These are phyloP conservation scores for Citrus sinensis DNA, from an alignment of 345 rosid species.

Conservation along the genomic window DNA sequence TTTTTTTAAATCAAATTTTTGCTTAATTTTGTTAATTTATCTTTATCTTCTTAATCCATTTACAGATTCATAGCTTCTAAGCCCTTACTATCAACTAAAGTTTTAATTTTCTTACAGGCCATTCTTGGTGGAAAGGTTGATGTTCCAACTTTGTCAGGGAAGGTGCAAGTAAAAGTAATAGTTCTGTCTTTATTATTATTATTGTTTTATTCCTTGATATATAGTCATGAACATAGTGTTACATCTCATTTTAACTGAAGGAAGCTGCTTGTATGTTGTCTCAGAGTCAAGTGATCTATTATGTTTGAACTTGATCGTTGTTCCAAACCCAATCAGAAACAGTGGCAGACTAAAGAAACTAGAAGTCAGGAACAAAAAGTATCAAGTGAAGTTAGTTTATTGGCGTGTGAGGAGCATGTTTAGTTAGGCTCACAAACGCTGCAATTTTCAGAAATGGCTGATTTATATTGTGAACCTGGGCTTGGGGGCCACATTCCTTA, in stretches of 20 bases:
- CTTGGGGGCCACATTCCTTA: not conserved
- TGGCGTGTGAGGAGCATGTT: not conserved
- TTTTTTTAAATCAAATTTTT: not conserved
- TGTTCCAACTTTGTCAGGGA: conserved; percentile 82
- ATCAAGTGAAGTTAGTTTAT: not conserved
- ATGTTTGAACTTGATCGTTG: not conserved
- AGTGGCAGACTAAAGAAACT: not conserved
- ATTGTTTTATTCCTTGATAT: not conserved
- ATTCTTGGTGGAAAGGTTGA: conserved; percentile 81
- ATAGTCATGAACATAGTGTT: not conserved
- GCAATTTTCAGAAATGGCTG: not conserved
- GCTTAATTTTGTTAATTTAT: not conserved
- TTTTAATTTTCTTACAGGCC: conserved; percentile 53
- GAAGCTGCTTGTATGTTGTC: not conserved
- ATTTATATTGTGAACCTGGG: not conserved
- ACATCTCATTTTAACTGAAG: not conserved
- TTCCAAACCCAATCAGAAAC: not conserved
- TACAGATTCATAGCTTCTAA: not conserved
- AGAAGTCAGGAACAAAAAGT: not conserved
- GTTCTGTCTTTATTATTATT: not conserved
- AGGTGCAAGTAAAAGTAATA: conserved; percentile 58
- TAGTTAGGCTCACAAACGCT: not conserved
- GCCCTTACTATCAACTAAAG: not conserved
- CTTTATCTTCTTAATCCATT: conserved; percentile 3
- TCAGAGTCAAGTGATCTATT: not conserved